Percentiles rank a stretch among this genome's conserved stretches.
Evolutionary conservation across 495 filamentous ascomycete genomes (phyloP).

Genomic region (Patellaria atrata): DNA sequence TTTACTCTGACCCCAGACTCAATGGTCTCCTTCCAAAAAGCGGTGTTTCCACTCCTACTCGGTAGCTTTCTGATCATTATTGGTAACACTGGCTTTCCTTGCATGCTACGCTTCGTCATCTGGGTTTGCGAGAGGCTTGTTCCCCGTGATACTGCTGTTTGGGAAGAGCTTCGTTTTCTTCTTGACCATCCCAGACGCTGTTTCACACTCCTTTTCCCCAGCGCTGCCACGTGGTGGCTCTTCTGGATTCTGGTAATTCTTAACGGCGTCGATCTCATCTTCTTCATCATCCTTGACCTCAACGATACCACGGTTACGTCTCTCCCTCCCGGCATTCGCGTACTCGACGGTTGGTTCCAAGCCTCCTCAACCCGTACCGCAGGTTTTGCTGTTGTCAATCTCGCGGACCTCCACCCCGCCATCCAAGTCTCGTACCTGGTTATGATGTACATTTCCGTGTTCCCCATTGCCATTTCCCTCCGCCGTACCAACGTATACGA

Average conservation of each 20-base stretch:
- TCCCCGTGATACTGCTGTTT: conserved; percentile 47
- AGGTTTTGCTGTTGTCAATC: conserved; percentile 66
- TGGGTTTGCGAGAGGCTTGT: conserved; percentile 53
- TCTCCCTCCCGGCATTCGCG: conserved; percentile 50
- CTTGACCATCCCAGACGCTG: conserved; percentile 89
- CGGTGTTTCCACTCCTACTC: conserved; percentile 58
- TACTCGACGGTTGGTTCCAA: conserved; percentile 79
- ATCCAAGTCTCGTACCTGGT: conserved; percentile 91
- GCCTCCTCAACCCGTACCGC: conserved; percentile 76
- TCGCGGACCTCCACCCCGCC: conserved; percentile 68
- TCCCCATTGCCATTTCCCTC: conserved; percentile 88
- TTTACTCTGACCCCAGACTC: conserved; percentile 84
- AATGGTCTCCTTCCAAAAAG: conserved; percentile 72
- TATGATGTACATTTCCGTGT: conserved; percentile 99
- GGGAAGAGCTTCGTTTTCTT: conserved; percentile 80
- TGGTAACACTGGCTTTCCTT: conserved; percentile 88
- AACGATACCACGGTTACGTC: conserved; percentile 47
- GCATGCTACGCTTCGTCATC: conserved; percentile 81
- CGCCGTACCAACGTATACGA: conserved; percentile 94
- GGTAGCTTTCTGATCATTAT: conserved; percentile 73
- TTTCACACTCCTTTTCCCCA: conserved; percentile 85
- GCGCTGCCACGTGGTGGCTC: conserved; percentile 88
- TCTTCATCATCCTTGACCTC: conserved; percentile 84
- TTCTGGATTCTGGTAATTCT: conserved; percentile 71
- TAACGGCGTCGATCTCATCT: conserved; percentile 70